Conservation (phyloP, 2,329 filamentous ascomycete genomes). For the Fusarium subtropicale region DNA sequence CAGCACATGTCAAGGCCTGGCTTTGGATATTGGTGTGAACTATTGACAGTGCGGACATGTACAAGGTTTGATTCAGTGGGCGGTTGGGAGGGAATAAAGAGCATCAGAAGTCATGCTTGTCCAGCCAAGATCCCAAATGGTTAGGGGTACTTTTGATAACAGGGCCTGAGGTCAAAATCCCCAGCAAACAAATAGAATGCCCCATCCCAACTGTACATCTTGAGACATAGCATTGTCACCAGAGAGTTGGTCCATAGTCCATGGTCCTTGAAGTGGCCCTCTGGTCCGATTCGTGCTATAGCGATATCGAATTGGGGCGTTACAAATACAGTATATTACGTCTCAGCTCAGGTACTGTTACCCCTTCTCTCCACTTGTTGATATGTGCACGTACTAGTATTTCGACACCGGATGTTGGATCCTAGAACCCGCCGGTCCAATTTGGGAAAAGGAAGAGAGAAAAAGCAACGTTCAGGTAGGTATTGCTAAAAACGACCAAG, state of each 20-base stretch:
- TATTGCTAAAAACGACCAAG: slow-evolving; percentile 14
- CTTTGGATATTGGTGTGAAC: slow-evolving; percentile 16
- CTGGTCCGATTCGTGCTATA: slow-evolving; percentile 19
- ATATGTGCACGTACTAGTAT: slow-evolving; percentile 14
- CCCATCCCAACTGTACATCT: slow-evolving; percentile 9
- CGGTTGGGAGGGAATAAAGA: background rate
- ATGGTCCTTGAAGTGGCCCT: slow-evolving; percentile 12
- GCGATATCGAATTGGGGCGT: slow-evolving; percentile 21
- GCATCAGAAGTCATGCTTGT: slow-evolving; percentile 5
- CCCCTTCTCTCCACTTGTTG: slow-evolving; percentile 41
- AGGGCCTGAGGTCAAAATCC: slow-evolving; percentile 10
- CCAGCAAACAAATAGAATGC: slow-evolving; percentile 10
- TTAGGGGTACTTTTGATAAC: slow-evolving; percentile 27
- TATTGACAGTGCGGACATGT: slow-evolving; percentile 24
- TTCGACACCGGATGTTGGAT: slow-evolving; percentile 13
- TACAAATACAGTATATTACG: slow-evolving; percentile 33
- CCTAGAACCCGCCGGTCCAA: slow-evolving; percentile 21
- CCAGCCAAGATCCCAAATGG: slow-evolving; percentile 11
- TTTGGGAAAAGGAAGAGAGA: slow-evolving; percentile 7
- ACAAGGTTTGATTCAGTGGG: slow-evolving; percentile 22
- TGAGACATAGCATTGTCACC: slow-evolving; percentile 6
- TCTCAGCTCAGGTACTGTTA: slow-evolving; percentile 34
- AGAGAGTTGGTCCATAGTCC: slow-evolving; percentile 11
- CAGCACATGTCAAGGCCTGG: slow-evolving; percentile 19
- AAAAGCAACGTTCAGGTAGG: slow-evolving; percentile 32